phyloP scores from a whole-genome alignment of 2,329 filamentous ascomycete genomes.

The Metarhizium rileyi region DNA sequence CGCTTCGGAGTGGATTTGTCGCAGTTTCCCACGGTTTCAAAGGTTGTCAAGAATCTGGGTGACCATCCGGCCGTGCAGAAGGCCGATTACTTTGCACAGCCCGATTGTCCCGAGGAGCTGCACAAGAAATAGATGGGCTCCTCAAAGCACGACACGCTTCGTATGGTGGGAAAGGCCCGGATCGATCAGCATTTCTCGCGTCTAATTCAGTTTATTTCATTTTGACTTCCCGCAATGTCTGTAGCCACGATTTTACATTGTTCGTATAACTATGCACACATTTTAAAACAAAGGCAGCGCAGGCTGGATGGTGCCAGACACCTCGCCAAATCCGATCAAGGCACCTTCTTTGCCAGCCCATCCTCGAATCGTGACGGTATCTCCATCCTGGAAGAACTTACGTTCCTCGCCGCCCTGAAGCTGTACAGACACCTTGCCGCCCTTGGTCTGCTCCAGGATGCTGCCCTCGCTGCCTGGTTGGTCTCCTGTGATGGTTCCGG shows the following conservation, averaged over 20 bases:
- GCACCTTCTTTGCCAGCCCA: conserved; percentile 54
- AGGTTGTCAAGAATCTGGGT: conserved; percentile 36
- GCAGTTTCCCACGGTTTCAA: conserved; percentile 35
- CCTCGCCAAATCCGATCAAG: conserved; percentile 71
- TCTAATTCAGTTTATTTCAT: neutral
- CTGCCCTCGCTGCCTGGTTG: conserved; percentile 56
- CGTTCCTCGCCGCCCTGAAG: conserved; percentile 57
- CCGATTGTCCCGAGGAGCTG: conserved; percentile 32
- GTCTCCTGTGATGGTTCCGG: conserved; percentile 64
- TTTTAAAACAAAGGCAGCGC: conserved; percentile 21
- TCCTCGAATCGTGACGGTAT: conserved; percentile 57
- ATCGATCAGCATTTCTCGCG: too few relatives aligned
- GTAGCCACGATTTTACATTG: neutral
- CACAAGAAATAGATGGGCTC: conserved; percentile 8
- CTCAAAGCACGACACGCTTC: too few relatives aligned
- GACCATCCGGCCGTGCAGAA: conserved; percentile 38
- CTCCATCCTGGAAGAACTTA: conserved; percentile 64
- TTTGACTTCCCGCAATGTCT: too few relatives aligned
- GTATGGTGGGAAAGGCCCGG: too few relatives aligned
- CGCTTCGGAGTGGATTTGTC: conserved; percentile 43
- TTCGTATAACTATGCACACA: neutral
- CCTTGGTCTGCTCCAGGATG: conserved; percentile 61
- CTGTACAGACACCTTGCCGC: conserved; percentile 55
- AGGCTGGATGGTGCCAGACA: conserved; percentile 47
- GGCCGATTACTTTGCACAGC: conserved; percentile 44